Evolutionary conservation across 306 rosid species (phyloP).

Genomic region (Quercus ilex): DNA sequence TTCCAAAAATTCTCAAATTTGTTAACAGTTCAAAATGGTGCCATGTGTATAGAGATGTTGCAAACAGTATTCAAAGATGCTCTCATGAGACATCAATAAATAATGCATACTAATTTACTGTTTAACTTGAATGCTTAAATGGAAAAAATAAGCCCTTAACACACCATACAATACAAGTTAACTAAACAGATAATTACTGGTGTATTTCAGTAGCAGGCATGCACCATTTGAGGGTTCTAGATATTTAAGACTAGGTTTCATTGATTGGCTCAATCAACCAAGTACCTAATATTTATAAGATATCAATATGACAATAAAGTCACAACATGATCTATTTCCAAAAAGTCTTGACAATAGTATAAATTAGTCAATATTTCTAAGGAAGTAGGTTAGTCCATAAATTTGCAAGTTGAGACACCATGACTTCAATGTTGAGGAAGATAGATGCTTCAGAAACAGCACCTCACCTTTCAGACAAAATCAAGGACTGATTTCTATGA

Average conservation of each 20-base stretch:
- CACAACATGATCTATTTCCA: neutral
- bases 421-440: neutral
- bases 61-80: no score
- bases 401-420: neutral
- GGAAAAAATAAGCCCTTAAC: neutral
- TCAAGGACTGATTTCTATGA: constrained; percentile 1
- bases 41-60: no score
- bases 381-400: neutral
- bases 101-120: neutral
- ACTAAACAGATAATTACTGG: neutral
- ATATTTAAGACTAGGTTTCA: neutral
- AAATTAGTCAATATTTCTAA: neutral
- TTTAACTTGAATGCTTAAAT: neutral
- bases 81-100: no score
- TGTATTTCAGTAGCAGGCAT: neutral
- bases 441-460: neutral
- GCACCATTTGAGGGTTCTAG: neutral
- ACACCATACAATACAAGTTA: neutral
- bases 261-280: neutral
- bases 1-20: no score
- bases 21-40: no score
- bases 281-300: neutral
- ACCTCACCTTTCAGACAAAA: neutral
- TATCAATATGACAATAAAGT: neutral
- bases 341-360: neutral